Conservation (phyloP, 2,329 filamentous ascomycete species). For the Ilyonectria destructans region DNA sequence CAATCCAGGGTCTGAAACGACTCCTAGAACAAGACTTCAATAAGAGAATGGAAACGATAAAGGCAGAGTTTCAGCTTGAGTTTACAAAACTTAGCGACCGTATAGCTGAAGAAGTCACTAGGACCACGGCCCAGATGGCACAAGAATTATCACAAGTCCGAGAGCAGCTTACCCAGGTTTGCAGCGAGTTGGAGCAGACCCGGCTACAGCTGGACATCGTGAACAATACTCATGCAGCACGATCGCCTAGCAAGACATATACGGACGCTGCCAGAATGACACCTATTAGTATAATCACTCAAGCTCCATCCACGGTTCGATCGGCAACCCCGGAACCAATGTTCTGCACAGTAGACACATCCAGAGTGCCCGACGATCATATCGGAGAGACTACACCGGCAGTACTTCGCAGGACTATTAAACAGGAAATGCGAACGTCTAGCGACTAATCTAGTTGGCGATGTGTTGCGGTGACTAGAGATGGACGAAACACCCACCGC, state of each 20-base stretch:
- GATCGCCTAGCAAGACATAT: conserved; percentile 13
- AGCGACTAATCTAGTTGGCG: conserved; percentile 20
- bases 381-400: background rate
- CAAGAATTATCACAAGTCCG: too few relatives aligned
- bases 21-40: conserved; percentile 22
- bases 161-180: too few relatives aligned
- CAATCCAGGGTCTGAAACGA: conserved; percentile 10
- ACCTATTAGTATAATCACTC: background rate
- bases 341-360: conserved; percentile 23
- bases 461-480: conserved; percentile 15
- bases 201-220: conserved; percentile 15
- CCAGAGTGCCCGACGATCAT: conserved; percentile 22
- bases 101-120: too few relatives aligned
- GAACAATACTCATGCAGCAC: conserved; percentile 12
- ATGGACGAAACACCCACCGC: conserved; percentile 22
- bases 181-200: conserved; percentile 21
- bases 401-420: too few relatives aligned
- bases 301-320: conserved; percentile 3
- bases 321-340: conserved; percentile 22
- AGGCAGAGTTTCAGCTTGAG: conserved; percentile 21
- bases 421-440: too few relatives aligned
- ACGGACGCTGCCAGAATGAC: conserved; percentile 19
- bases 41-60: conserved; percentile 22
- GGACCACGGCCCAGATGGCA: too few relatives aligned
- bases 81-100: conserved; percentile 22